Evolutionary conservation across 495 filamentous ascomycete genomes (phyloP).

Genomic region (Podospora appendiculata): DNA sequence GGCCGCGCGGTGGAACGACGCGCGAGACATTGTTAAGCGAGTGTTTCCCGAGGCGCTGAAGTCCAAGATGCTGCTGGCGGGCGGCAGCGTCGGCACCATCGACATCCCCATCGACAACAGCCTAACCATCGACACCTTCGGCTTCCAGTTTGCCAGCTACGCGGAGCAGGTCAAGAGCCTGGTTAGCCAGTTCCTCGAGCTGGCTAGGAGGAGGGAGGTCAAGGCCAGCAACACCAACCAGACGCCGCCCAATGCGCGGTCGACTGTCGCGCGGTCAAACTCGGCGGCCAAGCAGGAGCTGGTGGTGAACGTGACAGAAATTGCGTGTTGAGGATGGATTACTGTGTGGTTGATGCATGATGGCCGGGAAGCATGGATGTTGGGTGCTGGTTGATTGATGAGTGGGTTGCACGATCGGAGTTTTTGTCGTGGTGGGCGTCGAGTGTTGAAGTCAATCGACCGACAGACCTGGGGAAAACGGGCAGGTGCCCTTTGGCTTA

Average conservation of each 20-base stretch:
- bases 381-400: neutral
- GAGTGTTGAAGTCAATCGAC: too few species aligned
- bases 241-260: neutral
- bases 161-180: slow-evolving; percentile 41
- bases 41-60: slow-evolving; percentile 35
- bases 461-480: too few species aligned
- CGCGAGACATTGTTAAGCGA: slow-evolving; percentile 26
- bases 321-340: slow-evolving; percentile 7
- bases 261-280: neutral
- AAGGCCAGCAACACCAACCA: neutral
- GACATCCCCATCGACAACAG: slow-evolving; percentile 33
- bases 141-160: slow-evolving; percentile 36
- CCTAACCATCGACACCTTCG: slow-evolving; percentile 37
- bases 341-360: neutral
- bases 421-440: too few species aligned
- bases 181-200: slow-evolving; percentile 28
- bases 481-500: too few species aligned
- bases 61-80: slow-evolving; percentile 27
- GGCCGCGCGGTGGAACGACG: slow-evolving; percentile 38
- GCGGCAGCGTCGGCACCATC: slow-evolving; percentile 27
- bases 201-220: slow-evolving; percentile 7
- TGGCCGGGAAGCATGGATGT: too few species aligned
- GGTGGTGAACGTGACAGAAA: slow-evolving; percentile 7
- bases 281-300: slow-evolving; percentile 1
- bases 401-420: too few species aligned